These are phyloP conservation scores for Cladorrhinum sp. DNA, from an alignment of 2,329 filamentous ascomycete species.

Conservation along the genomic window DNA sequence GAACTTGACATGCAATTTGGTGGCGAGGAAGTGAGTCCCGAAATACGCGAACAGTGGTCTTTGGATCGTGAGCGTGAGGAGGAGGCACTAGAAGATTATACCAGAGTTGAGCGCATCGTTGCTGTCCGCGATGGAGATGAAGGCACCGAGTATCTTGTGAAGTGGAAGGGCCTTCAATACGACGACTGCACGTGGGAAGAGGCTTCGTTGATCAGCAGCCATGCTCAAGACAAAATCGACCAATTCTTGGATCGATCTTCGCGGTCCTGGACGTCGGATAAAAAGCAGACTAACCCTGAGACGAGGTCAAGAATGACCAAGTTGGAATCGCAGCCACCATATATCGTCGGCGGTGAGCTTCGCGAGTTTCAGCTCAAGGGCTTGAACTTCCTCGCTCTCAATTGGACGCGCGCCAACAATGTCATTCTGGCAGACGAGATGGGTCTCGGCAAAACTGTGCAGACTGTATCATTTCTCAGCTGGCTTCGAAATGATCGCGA, in stretches of 20 bases:
- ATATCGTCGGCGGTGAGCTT: slow-evolving; percentile 79
- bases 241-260: slow-evolving; percentile 81
- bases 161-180: slow-evolving; percentile 94
- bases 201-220: slow-evolving; percentile 68
- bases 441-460: slow-evolving; percentile 96
- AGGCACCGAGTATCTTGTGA: slow-evolving; percentile 85
- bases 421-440: slow-evolving; percentile 98
- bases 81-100: slow-evolving; percentile 85
- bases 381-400: slow-evolving; percentile 91
- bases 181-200: slow-evolving; percentile 94
- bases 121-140: slow-evolving; percentile 76
- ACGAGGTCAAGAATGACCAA: slow-evolving; percentile 72
- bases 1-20: slow-evolving; percentile 76
- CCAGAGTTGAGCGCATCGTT: slow-evolving; percentile 89
- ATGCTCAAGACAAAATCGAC: slow-evolving; percentile 87
- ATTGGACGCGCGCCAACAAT: slow-evolving; percentile 92
- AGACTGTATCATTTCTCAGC: slow-evolving; percentile 94
- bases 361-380: slow-evolving; percentile 92
- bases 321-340: slow-evolving; percentile 77
- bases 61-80: slow-evolving; percentile 90
- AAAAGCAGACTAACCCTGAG: slow-evolving; percentile 68
- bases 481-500: slow-evolving; percentile 88
- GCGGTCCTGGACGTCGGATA: slow-evolving; percentile 76
- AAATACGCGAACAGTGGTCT: slow-evolving; percentile 90
- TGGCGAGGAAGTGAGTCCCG: slow-evolving; percentile 69